Evolutionary conservation across 805 yeast genomes (phyloP).

Genomic region (Diddensiella caesifluorescens): DNA sequence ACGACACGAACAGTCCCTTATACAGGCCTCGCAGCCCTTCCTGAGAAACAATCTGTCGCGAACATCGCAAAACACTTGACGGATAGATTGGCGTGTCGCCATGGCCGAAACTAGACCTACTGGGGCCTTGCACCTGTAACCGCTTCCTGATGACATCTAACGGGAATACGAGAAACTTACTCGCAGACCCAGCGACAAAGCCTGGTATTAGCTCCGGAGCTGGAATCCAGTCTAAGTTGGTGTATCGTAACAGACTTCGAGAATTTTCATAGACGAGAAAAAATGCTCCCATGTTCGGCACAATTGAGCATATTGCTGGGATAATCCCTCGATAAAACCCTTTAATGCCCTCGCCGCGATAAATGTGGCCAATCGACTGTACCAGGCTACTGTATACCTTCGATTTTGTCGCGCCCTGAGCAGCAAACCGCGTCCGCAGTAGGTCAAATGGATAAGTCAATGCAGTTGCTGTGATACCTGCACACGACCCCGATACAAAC

Average conservation of each 20-base stretch:
- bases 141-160: constrained; percentile 77
- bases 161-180: constrained; percentile 78
- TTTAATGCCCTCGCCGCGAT: constrained; percentile 37
- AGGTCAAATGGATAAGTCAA: constrained; percentile 86
- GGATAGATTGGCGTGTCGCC: constrained; percentile 26
- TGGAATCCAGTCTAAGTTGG: constrained; percentile 15
- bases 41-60: constrained; percentile 36
- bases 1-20: constrained; percentile 65
- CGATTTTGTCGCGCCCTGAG: constrained; percentile 34
- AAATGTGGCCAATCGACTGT: constrained; percentile 25
- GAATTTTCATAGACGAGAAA: constrained; percentile 60
- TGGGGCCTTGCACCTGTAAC: constrained; percentile 54
- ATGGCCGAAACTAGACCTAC: constrained; percentile 18
- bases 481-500: constrained; percentile 61
- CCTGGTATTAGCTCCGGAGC: constrained; percentile 55
- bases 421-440: constrained; percentile 81
- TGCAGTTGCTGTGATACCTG: constrained; percentile 71
- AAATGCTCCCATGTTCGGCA: constrained; percentile 67
- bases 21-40: constrained; percentile 71
- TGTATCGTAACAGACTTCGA: constrained; percentile 32
- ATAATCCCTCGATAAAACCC: constrained; percentile 49
- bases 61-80: constrained; percentile 26
- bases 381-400: constrained; percentile 29
- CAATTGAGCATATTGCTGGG: constrained; percentile 53
- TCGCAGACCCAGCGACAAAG: constrained; percentile 64